Evolutionary conservation across 2,329 filamentous ascomycete species (phyloP), one percentile per base, ranked within the genome.

Genomic region (Aspergillus awamori): DNA sequence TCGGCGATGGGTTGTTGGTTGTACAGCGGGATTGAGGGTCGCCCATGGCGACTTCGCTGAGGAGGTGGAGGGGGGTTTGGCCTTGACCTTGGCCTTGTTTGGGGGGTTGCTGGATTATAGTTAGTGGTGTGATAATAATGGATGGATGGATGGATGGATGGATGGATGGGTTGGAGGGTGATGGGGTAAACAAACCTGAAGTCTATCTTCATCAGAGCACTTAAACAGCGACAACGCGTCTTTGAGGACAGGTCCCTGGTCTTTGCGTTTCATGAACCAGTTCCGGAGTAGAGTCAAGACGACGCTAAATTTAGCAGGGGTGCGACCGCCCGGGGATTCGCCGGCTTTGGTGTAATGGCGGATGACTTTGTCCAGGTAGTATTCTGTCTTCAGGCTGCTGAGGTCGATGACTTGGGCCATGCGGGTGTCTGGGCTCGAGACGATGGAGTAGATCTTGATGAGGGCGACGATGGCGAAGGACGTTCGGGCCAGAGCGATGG

Each of bases 361-460:
- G 1, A 92, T 84, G 20, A 93, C 80, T n/a, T 81, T 82, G 64
- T 91, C 87, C 2, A 96, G 81, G 70, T 92, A 89, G 57, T 85
- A 80, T 65, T 87, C 83, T 15, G 84, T 79, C 62, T 87, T 87
- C 77, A 94, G 84, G 65, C 88, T 83, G 58, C 88, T 84, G 64
- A 86, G 86, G 65, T 87, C 83, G 64, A 94, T 88, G 17, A 93
- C 84, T 62, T 85, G 84, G n/a, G 87, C 87, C 1, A 93, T 82
- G 66, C 89, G 87, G 15, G 86, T 88, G 43, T 84, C 83, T 0
- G 87, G 84, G 13, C 84, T 83, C 1, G 85, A 84, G 3, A 88
- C 86, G 8, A 87, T 86, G 53, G 90, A 88, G 75, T 89, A 89
- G 63, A 93, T 84, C 74, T 92, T 92, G 72, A 91, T 89, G 39